phyloP scores from a whole-genome alignment of 2,329 filamentous ascomycete species.

The Pezicula rhizophila region DNA sequence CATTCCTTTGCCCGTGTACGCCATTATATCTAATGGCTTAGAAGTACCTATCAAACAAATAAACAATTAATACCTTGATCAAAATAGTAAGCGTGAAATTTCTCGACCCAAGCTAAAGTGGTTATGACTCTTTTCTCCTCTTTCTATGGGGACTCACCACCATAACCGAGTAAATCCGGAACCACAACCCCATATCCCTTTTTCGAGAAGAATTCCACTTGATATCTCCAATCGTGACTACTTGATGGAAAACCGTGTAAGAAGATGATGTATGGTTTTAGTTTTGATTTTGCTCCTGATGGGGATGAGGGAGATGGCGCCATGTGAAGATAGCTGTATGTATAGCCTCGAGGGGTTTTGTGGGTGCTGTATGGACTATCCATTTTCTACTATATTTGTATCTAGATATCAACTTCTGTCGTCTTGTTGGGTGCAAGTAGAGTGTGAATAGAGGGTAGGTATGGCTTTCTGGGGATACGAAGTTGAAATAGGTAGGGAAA shows the following conservation, averaged over 20 bases:
- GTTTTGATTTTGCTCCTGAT: background rate
- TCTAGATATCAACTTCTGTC: no score
- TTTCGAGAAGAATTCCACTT: constrained; percentile 32
- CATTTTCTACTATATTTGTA: background rate
- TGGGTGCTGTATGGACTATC: background rate
- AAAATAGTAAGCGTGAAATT: no score
- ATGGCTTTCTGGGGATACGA: no score
- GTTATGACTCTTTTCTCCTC: no score
- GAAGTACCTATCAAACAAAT: constrained; percentile 32
- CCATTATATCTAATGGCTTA: constrained; percentile 22
- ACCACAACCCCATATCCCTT: constrained; percentile 41
- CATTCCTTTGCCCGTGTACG: constrained; percentile 28
- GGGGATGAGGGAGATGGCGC: background rate
- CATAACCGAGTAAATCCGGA: constrained; percentile 53
- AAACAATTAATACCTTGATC: no score
- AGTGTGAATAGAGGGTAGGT: no score
- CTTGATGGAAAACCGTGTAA: constrained; percentile 38
- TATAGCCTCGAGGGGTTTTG: background rate
- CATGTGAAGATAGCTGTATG: background rate
- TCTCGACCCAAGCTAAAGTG: no score
- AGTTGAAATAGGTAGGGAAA: no score
- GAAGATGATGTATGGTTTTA: constrained; percentile 30
- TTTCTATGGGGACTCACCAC: constrained; percentile 24
- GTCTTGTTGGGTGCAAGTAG: no score
- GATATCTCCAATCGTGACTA: constrained; percentile 35